Evolutionary conservation across 352 stramenopile genomes (phyloP), one percentile per base, ranked within the genome.

Genomic region (Saprolegnia diclina): DNA sequence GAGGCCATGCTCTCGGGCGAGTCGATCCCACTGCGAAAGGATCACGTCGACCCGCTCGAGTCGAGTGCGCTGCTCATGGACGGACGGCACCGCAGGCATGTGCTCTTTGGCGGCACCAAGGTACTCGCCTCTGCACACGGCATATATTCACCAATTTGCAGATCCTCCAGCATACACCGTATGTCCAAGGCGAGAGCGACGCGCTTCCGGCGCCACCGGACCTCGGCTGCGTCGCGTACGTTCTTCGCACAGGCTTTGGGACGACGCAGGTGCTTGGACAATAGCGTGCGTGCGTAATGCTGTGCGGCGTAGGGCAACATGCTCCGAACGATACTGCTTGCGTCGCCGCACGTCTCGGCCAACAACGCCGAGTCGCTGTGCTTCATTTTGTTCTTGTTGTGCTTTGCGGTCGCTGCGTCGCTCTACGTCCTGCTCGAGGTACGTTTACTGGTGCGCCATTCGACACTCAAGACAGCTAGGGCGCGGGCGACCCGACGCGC

Each of bases 271-370:
- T n/a, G n/a, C n/a, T 10, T 96, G 88, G 18, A 78, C 79, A 44
- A 66, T 87, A 11, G 35, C 81, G 22, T 77, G 80, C 55, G n/a
- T 74, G 83, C 54, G n/a, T 50, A 63, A 19, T 19, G 11, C 9
- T 70, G 22, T 22, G 2, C 5, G 44, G 18, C 7, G 40, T 97
- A 99, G 75, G 97, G 97, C 55, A 94, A 96, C 53, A 77, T 99
- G n/a, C 89, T 99, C 67, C 95, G 97, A 26, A 99, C 96, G 73
- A 99, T 99, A 71, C 87, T 98, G 40, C 99, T 98, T 72, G 97
- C 94, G 16, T 98, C 97, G 71, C 94, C 98, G 74, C 97, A 98
- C 62, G 92, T 98, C 7, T 95, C 88, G 11, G 92, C 94, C 26
- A 97, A 97, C 71, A 96, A 92, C 45, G 93, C 77, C 73, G 97